Conservation (phyloP, 169 alveolate genomes). For the Eimeria mitis region DNA sequence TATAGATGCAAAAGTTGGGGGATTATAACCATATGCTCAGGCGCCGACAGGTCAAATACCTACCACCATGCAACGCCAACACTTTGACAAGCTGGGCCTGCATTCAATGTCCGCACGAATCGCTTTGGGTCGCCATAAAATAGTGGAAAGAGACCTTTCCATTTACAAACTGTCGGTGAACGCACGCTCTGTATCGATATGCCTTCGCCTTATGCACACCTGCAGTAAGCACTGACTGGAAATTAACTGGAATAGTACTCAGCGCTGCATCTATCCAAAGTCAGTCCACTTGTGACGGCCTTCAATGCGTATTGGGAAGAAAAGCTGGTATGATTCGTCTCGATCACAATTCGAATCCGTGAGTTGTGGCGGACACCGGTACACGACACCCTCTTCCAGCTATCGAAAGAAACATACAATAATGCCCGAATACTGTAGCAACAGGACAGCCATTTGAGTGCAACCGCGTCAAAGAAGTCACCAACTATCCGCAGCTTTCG, state of each 20-base stretch:
- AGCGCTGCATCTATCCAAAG: not conserved
- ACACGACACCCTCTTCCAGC: not conserved
- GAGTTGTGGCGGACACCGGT: not conserved
- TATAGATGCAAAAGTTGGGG: not conserved
- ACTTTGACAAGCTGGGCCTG: not conserved
- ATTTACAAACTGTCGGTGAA: not conserved
- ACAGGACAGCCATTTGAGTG: not conserved
- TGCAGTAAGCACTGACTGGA: not conserved
- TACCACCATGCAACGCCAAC: not conserved
- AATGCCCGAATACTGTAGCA: not conserved
- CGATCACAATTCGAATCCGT: not conserved
- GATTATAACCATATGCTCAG: not conserved
- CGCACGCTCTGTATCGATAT: not conserved
- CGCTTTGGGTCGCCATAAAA: not conserved
- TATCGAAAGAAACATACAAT: not conserved
- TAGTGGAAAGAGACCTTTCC: not conserved
- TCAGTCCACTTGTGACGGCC: too few relatives aligned
- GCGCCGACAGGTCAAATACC: not conserved
- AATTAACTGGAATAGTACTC: not conserved
- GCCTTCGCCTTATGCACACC: not conserved
- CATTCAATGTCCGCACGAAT: not conserved
- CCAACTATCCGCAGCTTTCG: not conserved
- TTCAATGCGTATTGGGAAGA: not conserved
- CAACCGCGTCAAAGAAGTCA: not conserved
- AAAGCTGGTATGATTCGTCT: not conserved